Conservation (phyloP, 2,329 filamentous ascomycete genomes). For the Rachicladosporium sp. region DNA sequence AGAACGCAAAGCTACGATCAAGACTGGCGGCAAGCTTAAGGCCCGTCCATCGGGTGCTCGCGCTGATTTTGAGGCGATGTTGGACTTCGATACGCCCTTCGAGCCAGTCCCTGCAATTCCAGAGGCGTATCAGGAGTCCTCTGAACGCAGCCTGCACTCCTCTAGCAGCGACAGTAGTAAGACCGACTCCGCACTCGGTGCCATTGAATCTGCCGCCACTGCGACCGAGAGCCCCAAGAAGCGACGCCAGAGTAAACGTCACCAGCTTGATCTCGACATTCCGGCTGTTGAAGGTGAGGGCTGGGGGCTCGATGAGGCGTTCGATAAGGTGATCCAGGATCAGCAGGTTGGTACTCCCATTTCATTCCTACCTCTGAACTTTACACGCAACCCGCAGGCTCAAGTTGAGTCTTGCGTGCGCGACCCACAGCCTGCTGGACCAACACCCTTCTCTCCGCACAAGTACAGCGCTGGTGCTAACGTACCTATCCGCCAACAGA, state of each 20-base stretch:
- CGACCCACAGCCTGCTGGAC: no score
- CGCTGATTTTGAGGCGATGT: constrained; percentile 69
- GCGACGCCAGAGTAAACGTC: constrained; percentile 10
- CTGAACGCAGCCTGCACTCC: constrained; percentile 12
- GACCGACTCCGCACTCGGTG: constrained; percentile 15
- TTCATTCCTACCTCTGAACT: no score
- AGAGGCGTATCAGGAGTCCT: constrained; percentile 15
- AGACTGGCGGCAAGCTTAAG: constrained; percentile 73
- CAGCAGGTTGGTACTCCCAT: constrained; percentile 62
- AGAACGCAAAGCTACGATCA: constrained; percentile 76
- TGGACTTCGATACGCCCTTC: constrained; percentile 68
- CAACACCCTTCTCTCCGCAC: constrained; percentile 19
- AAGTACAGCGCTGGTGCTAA: constrained; percentile 27
- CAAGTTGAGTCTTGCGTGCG: no score
- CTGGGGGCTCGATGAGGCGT: constrained; percentile 80
- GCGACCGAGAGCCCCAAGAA: constrained; percentile 6
- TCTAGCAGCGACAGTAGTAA: constrained; percentile 16
- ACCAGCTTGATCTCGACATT: constrained; percentile 48
- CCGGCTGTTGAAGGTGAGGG: constrained; percentile 51
- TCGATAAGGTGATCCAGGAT: constrained; percentile 85
- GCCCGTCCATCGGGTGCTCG: constrained; percentile 80
- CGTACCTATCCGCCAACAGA: constrained; percentile 52
- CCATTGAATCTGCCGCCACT: no score
- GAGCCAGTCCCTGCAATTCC: constrained; percentile 35
- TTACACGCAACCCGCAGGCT: no score